phyloP scores from a whole-genome alignment of 495 filamentous ascomycete species.

The Glarea lozoyensis region DNA sequence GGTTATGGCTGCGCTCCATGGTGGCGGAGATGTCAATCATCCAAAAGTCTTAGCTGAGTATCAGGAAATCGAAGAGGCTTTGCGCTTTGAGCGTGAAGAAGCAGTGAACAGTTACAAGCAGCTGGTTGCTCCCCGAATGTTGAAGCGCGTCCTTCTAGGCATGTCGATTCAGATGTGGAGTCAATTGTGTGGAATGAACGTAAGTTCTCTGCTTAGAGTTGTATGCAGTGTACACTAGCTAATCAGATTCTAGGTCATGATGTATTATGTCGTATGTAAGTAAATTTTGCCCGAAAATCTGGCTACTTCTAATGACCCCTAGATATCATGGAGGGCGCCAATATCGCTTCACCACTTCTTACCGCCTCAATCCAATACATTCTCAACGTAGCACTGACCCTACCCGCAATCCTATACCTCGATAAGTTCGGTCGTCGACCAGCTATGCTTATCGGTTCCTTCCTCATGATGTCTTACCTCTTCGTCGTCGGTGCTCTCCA shows the following conservation, averaged over 20 bases:
- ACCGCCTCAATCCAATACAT: conserved; percentile 72
- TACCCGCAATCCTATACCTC: conserved; percentile 49
- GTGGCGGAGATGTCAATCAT: conserved; percentile 47
- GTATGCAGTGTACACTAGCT: too few species aligned
- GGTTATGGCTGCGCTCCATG: conserved; percentile 58
- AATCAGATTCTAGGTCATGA: too few species aligned
- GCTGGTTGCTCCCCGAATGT: conserved; percentile 49
- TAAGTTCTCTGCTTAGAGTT: too few species aligned
- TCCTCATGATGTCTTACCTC: conserved; percentile 44
- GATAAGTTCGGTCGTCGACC: conserved; percentile 45
- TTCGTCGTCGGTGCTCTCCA: conserved; percentile 48
- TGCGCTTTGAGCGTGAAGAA: conserved; percentile 54
- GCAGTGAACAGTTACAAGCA: conserved; percentile 46
- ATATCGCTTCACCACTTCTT: conserved; percentile 54
- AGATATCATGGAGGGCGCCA: conserved; percentile 62
- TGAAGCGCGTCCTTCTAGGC: conserved; percentile 60
- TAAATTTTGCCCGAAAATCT: not conserved
- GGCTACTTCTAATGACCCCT: conserved; percentile 47
- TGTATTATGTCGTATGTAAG: conserved; percentile 24
- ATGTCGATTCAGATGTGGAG: conserved; percentile 72
- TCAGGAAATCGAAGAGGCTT: conserved; percentile 56
- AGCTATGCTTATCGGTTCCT: conserved; percentile 40
- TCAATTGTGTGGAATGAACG: conserved; percentile 67
- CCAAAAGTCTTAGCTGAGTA: conserved; percentile 57
- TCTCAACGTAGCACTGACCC: conserved; percentile 60